These are phyloP conservation scores for Plasmopara viticola DNA, from an alignment of 352 stramenopile genomes.

Conservation along the genomic window DNA sequence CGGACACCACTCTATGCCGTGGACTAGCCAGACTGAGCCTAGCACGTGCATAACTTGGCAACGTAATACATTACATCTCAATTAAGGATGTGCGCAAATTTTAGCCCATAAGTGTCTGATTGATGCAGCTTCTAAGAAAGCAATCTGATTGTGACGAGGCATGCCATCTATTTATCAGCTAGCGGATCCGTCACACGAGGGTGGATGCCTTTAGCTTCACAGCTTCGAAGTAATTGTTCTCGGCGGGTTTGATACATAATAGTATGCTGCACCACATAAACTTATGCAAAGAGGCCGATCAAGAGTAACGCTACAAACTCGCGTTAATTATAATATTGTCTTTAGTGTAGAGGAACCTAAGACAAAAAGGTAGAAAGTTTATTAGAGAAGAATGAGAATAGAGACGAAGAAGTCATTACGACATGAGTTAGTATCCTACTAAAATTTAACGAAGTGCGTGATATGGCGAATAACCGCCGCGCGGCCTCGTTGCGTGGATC, in stretches of 20 bases:
- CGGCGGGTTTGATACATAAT: slow-evolving; percentile 1
- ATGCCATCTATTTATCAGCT: background rate
- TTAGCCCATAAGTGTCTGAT: too few species aligned
- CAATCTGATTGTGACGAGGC: slow-evolving; percentile 2
- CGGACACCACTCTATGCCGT: too few species aligned
- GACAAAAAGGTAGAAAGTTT: slow-evolving; percentile 14
- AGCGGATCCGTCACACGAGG: background rate
- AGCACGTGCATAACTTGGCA: too few species aligned
- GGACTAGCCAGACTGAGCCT: too few species aligned
- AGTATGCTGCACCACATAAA: slow-evolving; percentile 10
- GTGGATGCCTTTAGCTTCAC: slow-evolving; percentile 6
- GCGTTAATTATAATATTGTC: slow-evolving; percentile 38
- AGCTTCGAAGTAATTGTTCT: slow-evolving; percentile 13
- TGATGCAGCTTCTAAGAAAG: slow-evolving; percentile 1
- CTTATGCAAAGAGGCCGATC: slow-evolving; percentile 58
- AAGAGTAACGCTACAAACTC: slow-evolving; percentile 45
- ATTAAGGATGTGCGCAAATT: too few species aligned
- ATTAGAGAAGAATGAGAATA: slow-evolving; percentile 5
- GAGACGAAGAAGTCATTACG: slow-evolving; percentile 39
- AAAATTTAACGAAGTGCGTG: slow-evolving; percentile 26
- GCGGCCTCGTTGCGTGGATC: slow-evolving; percentile 48
- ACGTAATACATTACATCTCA: too few species aligned
- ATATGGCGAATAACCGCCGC: slow-evolving; percentile 49
- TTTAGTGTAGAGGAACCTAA: slow-evolving; percentile 10
- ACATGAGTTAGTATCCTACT: slow-evolving; percentile 31